Conservation (phyloP, 2,329 filamentous ascomycete genomes). For the Penicillium expansum region DNA sequence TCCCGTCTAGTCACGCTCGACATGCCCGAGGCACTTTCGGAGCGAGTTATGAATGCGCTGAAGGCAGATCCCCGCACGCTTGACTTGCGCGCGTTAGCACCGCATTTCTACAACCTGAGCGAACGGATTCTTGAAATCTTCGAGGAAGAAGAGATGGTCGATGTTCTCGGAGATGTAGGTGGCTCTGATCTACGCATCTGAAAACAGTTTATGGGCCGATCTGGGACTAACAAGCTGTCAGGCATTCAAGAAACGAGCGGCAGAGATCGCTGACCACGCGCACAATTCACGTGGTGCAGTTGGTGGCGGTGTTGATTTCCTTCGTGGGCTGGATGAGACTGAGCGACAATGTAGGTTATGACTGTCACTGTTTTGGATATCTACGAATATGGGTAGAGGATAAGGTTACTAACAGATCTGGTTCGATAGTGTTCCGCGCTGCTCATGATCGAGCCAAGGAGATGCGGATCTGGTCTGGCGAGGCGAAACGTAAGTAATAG, state of each 20-base stretch:
- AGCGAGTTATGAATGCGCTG: constrained; percentile 80
- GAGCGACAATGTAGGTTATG: constrained; percentile 62
- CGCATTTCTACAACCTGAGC: constrained; percentile 84
- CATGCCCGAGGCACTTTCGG: constrained; percentile 72
- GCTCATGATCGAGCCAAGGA: constrained; percentile 72
- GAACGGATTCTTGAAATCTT: constrained; percentile 86
- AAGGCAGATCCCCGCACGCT: constrained; percentile 87
- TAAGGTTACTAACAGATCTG: constrained; percentile 16
- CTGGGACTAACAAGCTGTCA: constrained; percentile 28
- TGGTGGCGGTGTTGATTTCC: constrained; percentile 71
- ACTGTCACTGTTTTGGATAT: not conserved
- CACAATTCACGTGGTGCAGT: constrained; percentile 74
- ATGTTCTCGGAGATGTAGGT: constrained; percentile 60
- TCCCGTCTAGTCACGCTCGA: constrained; percentile 73
- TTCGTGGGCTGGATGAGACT: constrained; percentile 84
- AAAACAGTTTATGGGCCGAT: not conserved
- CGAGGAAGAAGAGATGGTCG: constrained; percentile 77
- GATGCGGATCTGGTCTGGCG: constrained; percentile 68
- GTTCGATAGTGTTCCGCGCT: constrained; percentile 61
- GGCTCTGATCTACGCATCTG: not conserved
- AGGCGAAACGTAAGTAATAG: constrained; percentile 50
- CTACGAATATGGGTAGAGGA: not conserved
- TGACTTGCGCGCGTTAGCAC: constrained; percentile 75
- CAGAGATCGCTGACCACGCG: constrained; percentile 83
- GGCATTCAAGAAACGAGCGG: constrained; percentile 77